Conservation (phyloP, 2,329 filamentous ascomycete species). For the Lizonia empirigonia region DNA sequence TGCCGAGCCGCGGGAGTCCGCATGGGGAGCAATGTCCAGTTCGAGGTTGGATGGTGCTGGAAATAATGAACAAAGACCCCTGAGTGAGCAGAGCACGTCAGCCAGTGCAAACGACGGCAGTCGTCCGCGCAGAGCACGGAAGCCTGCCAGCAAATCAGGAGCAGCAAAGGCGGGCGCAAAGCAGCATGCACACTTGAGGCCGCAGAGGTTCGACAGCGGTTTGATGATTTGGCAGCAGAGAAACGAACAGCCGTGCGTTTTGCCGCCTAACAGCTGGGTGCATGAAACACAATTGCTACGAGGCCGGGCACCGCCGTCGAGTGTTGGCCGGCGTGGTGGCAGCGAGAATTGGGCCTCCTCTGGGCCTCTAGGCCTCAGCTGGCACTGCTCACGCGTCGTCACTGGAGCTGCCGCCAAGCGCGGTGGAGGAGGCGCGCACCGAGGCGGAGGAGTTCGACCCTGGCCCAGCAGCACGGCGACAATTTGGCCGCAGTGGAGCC, state of each 20-base stretch:
- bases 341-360: not conserved
- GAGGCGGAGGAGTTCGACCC: slow-evolving; percentile 15
- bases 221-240: slow-evolving; percentile 44
- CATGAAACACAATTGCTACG: slow-evolving; percentile 47
- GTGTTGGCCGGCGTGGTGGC: slow-evolving; percentile 2
- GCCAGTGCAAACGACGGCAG: slow-evolving; percentile 6
- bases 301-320: slow-evolving; percentile 17
- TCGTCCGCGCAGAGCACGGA: slow-evolving; percentile 3
- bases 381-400: slow-evolving; percentile 7
- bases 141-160: not conserved
- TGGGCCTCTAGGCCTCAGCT: slow-evolving; percentile 1
- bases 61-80: slow-evolving; percentile 18
- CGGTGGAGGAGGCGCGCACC: slow-evolving; percentile 20
- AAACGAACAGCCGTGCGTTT: slow-evolving; percentile 28
- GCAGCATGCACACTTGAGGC: slow-evolving; percentile 23
- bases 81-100: slow-evolving; percentile 20
- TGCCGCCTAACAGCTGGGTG: slow-evolving; percentile 25
- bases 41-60: slow-evolving; percentile 34
- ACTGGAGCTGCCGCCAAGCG: slow-evolving; percentile 16
- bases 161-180: slow-evolving; percentile 1
- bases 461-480: slow-evolving; percentile 24
- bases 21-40: slow-evolving; percentile 40
- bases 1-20: slow-evolving; percentile 35
- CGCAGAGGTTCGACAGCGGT: slow-evolving; percentile 35
- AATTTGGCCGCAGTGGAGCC: slow-evolving; percentile 34